These are phyloP conservation scores for Oxyria digyna DNA, from an alignment of 148 eudicot genomes.

Conservation along the genomic window DNA sequence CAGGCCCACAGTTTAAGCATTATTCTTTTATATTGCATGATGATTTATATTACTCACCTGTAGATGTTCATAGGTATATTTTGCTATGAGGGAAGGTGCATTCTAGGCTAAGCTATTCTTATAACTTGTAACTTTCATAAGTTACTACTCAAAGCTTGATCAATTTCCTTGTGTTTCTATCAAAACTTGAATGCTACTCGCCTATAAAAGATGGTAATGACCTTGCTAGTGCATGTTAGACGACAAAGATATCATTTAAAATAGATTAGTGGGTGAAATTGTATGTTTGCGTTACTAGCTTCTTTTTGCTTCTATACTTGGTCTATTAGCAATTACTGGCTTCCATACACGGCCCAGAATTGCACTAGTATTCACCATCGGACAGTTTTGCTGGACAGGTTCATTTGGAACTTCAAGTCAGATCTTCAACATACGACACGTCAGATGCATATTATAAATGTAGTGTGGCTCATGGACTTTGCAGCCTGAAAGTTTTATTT, in stretches of 20 bases:
- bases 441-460: constrained; percentile 48
- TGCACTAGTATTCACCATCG: constrained; percentile 1
- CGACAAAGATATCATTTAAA: neutral
- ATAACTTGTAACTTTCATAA: neutral
- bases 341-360: neutral
- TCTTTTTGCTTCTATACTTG: neutral
- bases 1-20: neutral
- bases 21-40: neutral
- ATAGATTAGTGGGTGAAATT: neutral
- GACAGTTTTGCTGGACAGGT: constrained; percentile 36
- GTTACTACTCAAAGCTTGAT: neutral
- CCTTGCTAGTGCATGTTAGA: neutral
- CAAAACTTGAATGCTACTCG: neutral
- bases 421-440: constrained; percentile 40
- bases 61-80: neutral
- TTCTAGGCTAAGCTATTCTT: neutral
- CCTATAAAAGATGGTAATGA: neutral
- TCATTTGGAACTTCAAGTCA: constrained; percentile 26
- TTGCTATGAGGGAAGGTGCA: neutral
- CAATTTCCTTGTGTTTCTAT: neutral
- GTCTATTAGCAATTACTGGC: neutral
- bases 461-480: constrained; percentile 31
- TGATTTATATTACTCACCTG: neutral
- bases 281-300: neutral
- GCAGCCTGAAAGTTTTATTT: constrained; percentile 41